phyloP scores from a whole-genome alignment of 148 eudicot species.

The Chenopodium suecicum region DNA sequence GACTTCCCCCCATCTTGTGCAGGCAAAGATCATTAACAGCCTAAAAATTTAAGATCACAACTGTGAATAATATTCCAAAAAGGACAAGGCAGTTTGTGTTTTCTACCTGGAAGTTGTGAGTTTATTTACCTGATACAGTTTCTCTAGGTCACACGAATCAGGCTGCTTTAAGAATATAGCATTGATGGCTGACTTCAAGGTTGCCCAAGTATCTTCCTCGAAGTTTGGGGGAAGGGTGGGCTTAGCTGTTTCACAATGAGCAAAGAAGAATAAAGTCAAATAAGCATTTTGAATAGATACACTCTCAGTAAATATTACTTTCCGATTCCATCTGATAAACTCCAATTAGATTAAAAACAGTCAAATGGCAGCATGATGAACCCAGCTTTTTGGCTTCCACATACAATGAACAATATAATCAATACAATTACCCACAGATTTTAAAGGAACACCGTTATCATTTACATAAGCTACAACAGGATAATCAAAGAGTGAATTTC shows the following conservation, averaged over 20 bases:
- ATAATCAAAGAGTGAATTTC: background rate
- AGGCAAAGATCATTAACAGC: constrained; percentile 93
- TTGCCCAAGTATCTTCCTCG: constrained; percentile 95
- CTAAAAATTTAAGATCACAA: constrained; percentile 32
- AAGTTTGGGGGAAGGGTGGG: constrained; percentile 77
- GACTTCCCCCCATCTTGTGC: constrained; percentile 91
- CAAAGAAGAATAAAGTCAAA: constrained; percentile 13
- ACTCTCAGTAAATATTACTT: background rate
- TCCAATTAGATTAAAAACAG: background rate
- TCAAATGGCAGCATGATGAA: background rate
- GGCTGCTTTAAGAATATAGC: constrained; percentile 91
- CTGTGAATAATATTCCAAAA: constrained; percentile 11
- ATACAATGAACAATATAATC: background rate
- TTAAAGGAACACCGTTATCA: background rate
- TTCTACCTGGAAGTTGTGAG: background rate
- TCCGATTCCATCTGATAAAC: background rate
- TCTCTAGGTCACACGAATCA: constrained; percentile 87
- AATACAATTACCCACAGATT: background rate
- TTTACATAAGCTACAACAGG: background rate
- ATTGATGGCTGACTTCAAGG: constrained; percentile 80
- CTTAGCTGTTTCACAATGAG: constrained; percentile 51
- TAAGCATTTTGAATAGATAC: background rate
- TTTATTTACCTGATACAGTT: constrained; percentile 72
- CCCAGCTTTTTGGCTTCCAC: background rate
- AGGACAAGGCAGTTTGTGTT: background rate